Percentiles rank a stretch among this genome's conserved stretches.
Conservation (phyloP, 352 stramenopile species). For the Phytophthora agathidicida region DNA sequence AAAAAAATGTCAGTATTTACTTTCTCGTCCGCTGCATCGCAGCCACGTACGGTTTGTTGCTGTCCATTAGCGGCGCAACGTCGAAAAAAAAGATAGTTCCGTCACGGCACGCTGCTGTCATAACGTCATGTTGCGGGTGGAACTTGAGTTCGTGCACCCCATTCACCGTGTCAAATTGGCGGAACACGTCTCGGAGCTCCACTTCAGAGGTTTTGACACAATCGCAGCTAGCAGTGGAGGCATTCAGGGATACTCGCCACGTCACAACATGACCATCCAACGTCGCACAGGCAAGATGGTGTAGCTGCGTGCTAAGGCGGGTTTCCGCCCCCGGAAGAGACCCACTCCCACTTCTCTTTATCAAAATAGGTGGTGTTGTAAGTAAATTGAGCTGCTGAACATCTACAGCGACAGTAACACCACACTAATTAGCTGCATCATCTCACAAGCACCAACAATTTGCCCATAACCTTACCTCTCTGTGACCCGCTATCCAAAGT, state of each 20-base stretch:
- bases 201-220: conserved; percentile 62
- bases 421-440: not conserved
- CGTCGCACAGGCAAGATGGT: conserved; percentile 62
- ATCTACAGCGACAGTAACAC: conserved; percentile 41
- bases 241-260: conserved; percentile 48
- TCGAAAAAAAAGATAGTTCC: conserved; percentile 80
- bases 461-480: conserved; percentile 39
- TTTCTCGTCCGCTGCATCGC: no score
- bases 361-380: conserved; percentile 43
- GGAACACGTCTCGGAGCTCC: conserved; percentile 66
- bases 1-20: no score
- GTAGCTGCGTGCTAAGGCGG: conserved; percentile 34
- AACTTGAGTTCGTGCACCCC: conserved; percentile 71
- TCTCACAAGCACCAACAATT: no score
- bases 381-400: conserved; percentile 74
- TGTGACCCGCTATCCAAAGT: conserved; percentile 66
- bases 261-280: conserved; percentile 64
- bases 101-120: conserved; percentile 62
- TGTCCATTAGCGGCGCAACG: conserved; percentile 48
- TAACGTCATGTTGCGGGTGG: conserved; percentile 59
- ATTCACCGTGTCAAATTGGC: conserved; percentile 59
- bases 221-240: conserved; percentile 41
- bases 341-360: conserved; percentile 40
- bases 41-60: conserved; percentile 57
- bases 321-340: conserved; percentile 30